phyloP scores from a whole-genome alignment of 2,329 filamentous ascomycete species.

The Penicillium concentricum region DNA sequence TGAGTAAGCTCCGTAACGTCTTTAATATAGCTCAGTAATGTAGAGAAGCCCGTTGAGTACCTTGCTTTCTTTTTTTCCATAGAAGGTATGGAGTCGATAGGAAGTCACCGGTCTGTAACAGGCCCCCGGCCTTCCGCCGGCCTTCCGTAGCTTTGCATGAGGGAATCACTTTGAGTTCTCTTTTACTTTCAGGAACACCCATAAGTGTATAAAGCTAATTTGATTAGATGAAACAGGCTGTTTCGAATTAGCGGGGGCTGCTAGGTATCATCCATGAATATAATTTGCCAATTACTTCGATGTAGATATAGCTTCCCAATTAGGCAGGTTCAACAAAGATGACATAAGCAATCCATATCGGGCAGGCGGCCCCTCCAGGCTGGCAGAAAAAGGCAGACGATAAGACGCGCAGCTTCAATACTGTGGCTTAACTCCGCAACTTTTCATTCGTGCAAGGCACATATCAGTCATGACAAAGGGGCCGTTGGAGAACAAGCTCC shows the following conservation, averaged over 20 bases:
- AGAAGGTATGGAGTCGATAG: constrained; percentile 42
- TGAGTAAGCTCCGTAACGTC: constrained; percentile 47
- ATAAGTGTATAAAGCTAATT: not conserved
- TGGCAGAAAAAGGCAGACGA: constrained; percentile 19
- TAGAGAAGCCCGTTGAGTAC: constrained; percentile 40
- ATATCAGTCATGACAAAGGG: constrained; percentile 23
- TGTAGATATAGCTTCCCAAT: not conserved
- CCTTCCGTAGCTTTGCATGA: constrained; percentile 18
- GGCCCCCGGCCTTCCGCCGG: constrained; percentile 29
- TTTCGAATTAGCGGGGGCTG: not conserved
- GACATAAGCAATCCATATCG: not conserved
- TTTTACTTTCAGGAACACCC: constrained; percentile 22
- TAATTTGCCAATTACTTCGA: not conserved
- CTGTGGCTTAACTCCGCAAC: not conserved
- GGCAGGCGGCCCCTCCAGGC: not conserved
- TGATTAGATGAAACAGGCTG: not conserved
- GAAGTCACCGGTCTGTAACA: constrained; percentile 31
- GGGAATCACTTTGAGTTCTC: constrained; percentile 27
- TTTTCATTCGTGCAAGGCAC: not conserved
- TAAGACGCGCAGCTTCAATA: constrained; percentile 6
- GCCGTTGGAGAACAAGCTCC: constrained; percentile 26
- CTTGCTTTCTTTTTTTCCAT: constrained; percentile 30
- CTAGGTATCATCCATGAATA: not conserved
- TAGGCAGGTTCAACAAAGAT: not conserved
- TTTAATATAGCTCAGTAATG: constrained; percentile 42